Percentiles rank a stretch among this genome's conserved stretches.
These are phyloP conservation scores for Coemansia sp. DNA, from an alignment of 192 early-diverging fungal species.

Conservation along the genomic window DNA sequence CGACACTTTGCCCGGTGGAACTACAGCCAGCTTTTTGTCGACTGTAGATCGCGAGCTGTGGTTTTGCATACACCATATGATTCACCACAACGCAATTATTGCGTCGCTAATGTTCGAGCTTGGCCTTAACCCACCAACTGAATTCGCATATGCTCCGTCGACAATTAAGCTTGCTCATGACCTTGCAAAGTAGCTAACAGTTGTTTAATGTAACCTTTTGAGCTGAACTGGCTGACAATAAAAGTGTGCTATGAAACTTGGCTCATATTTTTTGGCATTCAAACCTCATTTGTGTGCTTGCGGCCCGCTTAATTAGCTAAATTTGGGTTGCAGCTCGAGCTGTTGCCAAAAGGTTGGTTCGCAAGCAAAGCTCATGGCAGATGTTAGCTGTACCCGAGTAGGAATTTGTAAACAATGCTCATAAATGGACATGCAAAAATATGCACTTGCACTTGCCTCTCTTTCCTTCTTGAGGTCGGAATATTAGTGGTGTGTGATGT, in stretches of 20 bases:
- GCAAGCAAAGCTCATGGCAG: neutral
- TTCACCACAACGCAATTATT: constrained; percentile 54
- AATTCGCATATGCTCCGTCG: constrained; percentile 52
- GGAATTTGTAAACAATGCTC: neutral
- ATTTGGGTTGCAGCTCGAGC: neutral
- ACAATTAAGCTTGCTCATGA: constrained; percentile 28
- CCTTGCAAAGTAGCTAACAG: neutral
- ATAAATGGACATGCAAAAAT: neutral
- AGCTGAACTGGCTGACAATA: no score
- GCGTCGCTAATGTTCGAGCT: constrained; percentile 40
- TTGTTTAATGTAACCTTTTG: neutral
- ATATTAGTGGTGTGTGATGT: neutral
- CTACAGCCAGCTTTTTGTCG: constrained; percentile 20
- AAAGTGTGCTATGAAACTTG: no score
- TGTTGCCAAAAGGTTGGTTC: neutral
- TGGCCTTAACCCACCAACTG: constrained; percentile 20
- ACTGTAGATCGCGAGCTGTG: constrained; percentile 50
- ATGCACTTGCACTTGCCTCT: neutral
- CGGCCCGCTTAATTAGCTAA: neutral
- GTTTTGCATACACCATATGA: constrained; percentile 55
- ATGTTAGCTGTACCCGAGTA: neutral
- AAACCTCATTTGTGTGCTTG: no score
- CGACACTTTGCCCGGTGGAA: constrained; percentile 26
- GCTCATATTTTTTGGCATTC: no score
- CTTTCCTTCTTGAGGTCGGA: no score